phyloP scores from a whole-genome alignment of 1,139 yeast genomes.

The Hanseniaspora uvarum region DNA sequence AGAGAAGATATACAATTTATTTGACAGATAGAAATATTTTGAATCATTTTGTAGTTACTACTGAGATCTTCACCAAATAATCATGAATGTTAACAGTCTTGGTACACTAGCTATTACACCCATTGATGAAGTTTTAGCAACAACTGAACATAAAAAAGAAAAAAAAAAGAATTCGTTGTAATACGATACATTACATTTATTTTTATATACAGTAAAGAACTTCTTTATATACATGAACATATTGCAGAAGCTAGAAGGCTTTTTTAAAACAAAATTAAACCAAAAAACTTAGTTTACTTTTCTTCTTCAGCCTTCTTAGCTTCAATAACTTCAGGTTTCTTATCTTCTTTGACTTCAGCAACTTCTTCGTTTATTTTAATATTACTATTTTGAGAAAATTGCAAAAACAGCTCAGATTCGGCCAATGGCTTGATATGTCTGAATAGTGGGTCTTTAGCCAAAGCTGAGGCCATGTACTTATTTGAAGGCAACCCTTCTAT shows the following conservation, averaged over 20 bases:
- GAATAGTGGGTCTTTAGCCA: constrained; percentile 1
- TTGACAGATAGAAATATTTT: no score
- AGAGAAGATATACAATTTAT: no score
- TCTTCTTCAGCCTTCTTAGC: background rate
- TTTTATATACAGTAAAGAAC: background rate
- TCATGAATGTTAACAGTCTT: no score
- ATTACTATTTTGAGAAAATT: background rate
- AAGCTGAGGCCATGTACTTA: constrained; percentile 12
- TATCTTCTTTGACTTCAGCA: background rate
- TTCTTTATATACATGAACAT: background rate
- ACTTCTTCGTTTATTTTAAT: background rate
- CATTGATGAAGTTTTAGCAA: no score
- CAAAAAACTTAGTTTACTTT: background rate
- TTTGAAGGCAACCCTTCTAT: constrained; percentile 19
- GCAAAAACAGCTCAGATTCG: constrained; percentile 5
- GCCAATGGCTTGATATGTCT: constrained; percentile 13
- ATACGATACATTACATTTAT: background rate
- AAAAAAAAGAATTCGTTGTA: background rate
- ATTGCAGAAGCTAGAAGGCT: background rate
- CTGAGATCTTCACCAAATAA: no score
- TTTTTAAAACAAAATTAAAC: background rate
- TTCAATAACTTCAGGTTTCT: background rate
- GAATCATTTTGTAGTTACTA: no score
- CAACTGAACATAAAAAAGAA: background rate
- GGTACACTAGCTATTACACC: no score